Conservation (phyloP, 345 rosid species). For the Atalantia buxifolia region DNA sequence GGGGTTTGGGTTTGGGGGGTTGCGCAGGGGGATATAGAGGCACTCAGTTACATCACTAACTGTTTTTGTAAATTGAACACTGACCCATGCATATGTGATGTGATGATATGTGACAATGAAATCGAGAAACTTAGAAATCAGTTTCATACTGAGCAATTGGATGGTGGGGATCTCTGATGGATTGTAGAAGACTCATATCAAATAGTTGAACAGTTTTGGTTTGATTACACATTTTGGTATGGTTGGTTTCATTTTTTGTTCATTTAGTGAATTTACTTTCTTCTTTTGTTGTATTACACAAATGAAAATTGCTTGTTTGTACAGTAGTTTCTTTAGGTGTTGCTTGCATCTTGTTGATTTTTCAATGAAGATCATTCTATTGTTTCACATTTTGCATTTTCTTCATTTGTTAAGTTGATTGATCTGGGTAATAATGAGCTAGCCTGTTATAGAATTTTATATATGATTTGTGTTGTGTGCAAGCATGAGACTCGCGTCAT, state of each 20-base stretch:
- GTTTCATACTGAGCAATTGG: not conserved
- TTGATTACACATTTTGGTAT: not conserved
- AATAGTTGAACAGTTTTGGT: not conserved
- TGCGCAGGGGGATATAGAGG: no score
- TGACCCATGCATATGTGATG: not conserved
- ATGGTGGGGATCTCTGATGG: not conserved
- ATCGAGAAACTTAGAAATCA: not conserved
- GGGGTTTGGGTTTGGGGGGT: no score
- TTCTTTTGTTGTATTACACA: not conserved
- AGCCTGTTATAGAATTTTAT: no score
- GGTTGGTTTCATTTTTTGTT: not conserved
- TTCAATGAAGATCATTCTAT: not conserved
- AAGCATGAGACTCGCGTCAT: not conserved
- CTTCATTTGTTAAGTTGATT: no score
- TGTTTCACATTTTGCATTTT: not conserved
- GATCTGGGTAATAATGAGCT: not conserved
- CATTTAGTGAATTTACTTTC: not conserved
- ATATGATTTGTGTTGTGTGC: not conserved
- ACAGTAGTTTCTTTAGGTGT: not conserved
- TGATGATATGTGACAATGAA: not conserved
- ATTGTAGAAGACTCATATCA: not conserved
- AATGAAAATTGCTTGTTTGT: not conserved
- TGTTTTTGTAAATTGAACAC: constrained; percentile 1
- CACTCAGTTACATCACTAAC: not conserved
- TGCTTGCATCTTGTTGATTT: not conserved